These are phyloP conservation scores for Trichosporon sp. DNA, from an alignment of 1,284 basidiomycete genomes.

Conservation along the genomic window DNA sequence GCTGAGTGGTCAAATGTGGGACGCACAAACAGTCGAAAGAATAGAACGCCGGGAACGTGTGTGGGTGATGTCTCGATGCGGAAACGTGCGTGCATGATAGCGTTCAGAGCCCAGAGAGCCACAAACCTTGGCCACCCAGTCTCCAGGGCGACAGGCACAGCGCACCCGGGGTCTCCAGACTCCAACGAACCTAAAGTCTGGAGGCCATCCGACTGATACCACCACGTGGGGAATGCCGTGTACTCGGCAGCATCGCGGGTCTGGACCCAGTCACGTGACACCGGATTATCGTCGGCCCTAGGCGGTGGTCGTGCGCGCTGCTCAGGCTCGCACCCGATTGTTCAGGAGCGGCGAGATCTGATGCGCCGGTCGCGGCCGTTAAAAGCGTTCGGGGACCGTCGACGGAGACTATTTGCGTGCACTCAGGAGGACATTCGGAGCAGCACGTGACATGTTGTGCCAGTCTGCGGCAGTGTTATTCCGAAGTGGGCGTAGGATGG, in stretches of 20 bases:
- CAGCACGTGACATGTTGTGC: constrained; percentile 2
- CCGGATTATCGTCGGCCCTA: not conserved
- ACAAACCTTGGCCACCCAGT: not conserved
- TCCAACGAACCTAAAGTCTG: not conserved
- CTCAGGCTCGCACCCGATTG: not conserved
- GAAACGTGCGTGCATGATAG: not conserved
- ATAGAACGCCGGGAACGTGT: constrained; percentile 1
- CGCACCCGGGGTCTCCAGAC: not conserved
- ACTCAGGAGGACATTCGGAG: not conserved
- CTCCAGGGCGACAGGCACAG: not conserved
- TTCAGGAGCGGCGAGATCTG: not conserved
- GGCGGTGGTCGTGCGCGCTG: not conserved
- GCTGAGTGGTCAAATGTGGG: not conserved
- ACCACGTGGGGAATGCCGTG: not conserved
- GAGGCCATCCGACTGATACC: not conserved
- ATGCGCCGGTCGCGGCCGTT: not conserved
- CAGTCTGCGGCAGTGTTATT: not conserved
- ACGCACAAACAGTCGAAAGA: not conserved
- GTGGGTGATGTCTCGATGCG: not conserved
- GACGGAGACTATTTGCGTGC: not conserved
- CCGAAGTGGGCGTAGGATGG: not conserved
- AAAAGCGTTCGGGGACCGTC: not conserved
- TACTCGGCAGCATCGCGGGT: not conserved
- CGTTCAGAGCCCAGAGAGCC: not conserved
- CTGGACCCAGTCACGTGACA: not conserved